phyloP scores from a whole-genome alignment of 441 rosid genomes.

The Pelargonium myrrhifolium region DNA sequence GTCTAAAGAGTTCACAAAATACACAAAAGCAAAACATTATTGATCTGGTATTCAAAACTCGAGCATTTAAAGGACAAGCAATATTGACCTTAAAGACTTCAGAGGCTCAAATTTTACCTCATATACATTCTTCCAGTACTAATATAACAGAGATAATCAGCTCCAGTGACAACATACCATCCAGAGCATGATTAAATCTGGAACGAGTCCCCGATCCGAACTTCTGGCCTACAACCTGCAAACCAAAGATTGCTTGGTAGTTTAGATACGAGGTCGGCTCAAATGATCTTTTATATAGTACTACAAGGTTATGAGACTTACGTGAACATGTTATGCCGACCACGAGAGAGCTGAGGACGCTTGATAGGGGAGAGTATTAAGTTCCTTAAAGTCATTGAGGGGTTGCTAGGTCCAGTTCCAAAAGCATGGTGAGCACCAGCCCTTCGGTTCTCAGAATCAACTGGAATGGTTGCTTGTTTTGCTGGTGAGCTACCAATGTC shows the following conservation, averaged over 20 bases:
- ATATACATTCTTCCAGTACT: not conserved
- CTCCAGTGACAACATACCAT: constrained; percentile 2
- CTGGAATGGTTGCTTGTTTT: constrained; percentile 39
- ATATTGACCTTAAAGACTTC: too few relatives aligned
- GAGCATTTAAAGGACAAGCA: too few relatives aligned
- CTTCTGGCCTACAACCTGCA: constrained; percentile 35
- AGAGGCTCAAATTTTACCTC: not conserved
- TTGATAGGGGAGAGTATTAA: constrained; percentile 83
- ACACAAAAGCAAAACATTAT: too few relatives aligned
- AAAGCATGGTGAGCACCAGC: constrained; percentile 38
- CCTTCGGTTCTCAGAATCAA: constrained; percentile 56
- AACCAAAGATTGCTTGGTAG: constrained; percentile 13
- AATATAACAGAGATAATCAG: constrained; percentile 1
- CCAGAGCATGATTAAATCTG: constrained; percentile 6
- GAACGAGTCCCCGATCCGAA: constrained; percentile 6
- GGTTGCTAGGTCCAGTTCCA: constrained; percentile 47
- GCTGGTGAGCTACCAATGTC: constrained; percentile 55
- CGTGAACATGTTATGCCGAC: constrained; percentile 63
- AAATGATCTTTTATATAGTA: not conserved
- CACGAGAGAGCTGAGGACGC: constrained; percentile 83
- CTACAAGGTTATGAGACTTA: constrained; percentile 30
- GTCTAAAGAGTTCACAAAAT: too few relatives aligned
- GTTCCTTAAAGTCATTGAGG: constrained; percentile 71
- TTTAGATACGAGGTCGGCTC: not conserved
- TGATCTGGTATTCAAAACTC: too few relatives aligned